Base-by-base conservation (phyloP, 352 stramenopile genomes). In the Globisporangium paddicum region DNA sequence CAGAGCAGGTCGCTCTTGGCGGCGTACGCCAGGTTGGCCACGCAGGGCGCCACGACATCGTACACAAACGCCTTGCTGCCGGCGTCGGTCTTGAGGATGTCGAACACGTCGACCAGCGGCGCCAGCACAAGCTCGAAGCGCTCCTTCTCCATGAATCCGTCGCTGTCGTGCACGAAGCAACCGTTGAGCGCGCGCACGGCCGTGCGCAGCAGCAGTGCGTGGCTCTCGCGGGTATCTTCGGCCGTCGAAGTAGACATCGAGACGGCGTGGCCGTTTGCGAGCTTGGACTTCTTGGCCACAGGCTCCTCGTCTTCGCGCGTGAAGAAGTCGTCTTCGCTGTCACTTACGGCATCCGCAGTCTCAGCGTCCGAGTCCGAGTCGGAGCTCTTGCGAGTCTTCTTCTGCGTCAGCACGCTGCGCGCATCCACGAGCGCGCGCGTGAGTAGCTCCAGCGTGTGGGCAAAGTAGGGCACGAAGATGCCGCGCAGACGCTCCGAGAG, bases 401-500 rank as follows among this genome's bases (percentile, higher is more conserved):
- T 87, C 42, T 75, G 73, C 56, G 69, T 61, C 28, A 93, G 37
- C 35, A 75, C 69, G 10, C 72, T 69, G 11, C 71, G 76, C 40
- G 76, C 87, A 19, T 88, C 77, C 14, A 62, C 58, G 28, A 93
- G 64, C 1, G 68, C 67, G 0, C 62, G 62, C 26, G 75, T 79
- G 37, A 91, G 60, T 32, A 85, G 70, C 37, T 89, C 76, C 40
- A 93, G 49, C 40, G 92, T 66, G 61, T 95, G 84, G 1, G 77
- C 81, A 58, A 84, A 96, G 72, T 95, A 96, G 46, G 86, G 87
- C 51, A 96, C 86, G 42, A 96, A 95, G 54, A 96, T 96, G 52
- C 85, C 85, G 58, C 83, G 84, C 40, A 96, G 69, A 6, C 79
- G 77, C 46, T 91, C 79, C 58, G 80, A 89, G 5, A 96, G 71